Conservation (phyloP, 2,329 filamentous ascomycete species). For the Aspergillus sergii region DNA sequence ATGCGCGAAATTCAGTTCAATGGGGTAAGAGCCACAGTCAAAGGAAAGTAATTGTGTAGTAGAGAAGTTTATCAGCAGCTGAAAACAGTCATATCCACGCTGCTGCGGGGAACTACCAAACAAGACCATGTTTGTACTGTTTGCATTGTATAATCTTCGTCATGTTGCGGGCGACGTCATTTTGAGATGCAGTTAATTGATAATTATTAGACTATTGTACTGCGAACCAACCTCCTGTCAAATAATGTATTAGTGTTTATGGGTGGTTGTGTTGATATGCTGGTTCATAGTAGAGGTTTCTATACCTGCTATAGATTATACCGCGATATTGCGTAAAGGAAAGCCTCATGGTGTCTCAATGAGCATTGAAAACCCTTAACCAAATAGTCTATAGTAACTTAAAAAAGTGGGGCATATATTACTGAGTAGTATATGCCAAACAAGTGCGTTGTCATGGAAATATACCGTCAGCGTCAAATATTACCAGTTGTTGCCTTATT, state of each 20-base stretch:
- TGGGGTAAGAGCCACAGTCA: not conserved
- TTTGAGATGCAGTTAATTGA: not conserved
- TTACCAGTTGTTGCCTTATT: not conserved
- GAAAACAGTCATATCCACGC: slow-evolving; percentile 4
- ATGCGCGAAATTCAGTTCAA: not conserved
- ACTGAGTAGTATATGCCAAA: not conserved
- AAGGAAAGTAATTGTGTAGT: slow-evolving; percentile 1
- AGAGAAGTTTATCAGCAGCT: slow-evolving; percentile 1
- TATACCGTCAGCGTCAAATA: not conserved
- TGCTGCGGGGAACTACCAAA: slow-evolving; percentile 11
- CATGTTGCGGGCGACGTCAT: slow-evolving; percentile 3
- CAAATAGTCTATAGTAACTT: not conserved
- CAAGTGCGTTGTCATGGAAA: not conserved
- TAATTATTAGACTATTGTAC: not conserved
- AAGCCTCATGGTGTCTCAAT: not conserved
- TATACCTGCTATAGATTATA: not conserved
- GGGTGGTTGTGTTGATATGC: not conserved
- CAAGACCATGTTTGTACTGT: slow-evolving; percentile 22
- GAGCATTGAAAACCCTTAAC: not conserved
- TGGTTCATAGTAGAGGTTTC: not conserved
- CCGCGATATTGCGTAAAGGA: not conserved
- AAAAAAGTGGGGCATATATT: not conserved
- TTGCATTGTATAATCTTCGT: slow-evolving; percentile 15
- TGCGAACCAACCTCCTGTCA: not conserved
- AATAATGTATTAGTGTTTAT: not conserved